A percentile compares a stretch with the other conserved stretches of the same genome.
Evolutionary conservation across 352 stramenopile species (phyloP).

Genomic region (Globisporangium viniferum): DNA sequence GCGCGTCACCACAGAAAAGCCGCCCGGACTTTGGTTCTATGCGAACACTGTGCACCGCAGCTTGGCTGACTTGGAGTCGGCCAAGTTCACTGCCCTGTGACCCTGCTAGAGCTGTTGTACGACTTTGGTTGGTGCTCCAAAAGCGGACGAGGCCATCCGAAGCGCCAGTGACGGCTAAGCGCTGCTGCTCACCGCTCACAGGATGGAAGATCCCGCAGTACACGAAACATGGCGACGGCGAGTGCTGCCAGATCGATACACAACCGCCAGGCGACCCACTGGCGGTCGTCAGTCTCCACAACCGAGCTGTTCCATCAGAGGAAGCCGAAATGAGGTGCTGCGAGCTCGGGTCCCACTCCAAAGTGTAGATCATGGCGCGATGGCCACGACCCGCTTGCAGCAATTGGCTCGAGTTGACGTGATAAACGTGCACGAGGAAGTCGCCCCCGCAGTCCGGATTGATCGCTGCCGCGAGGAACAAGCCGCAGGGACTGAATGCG

Average conservation of each 20-base stretch:
- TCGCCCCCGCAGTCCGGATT: constrained; percentile 27
- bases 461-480: constrained; percentile 47
- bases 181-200: constrained; percentile 19
- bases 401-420: constrained; percentile 36
- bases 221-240: constrained; percentile 52
- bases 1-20: constrained; percentile 59
- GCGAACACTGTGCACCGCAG: constrained; percentile 47
- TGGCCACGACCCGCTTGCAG: constrained; percentile 41
- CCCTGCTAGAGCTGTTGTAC: neutral
- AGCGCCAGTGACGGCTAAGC: constrained; percentile 39
- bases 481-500: constrained; percentile 57
- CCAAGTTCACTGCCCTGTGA: neutral
- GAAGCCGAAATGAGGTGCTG: constrained; percentile 50
- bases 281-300: constrained; percentile 32
- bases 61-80: constrained; percentile 23
- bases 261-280: neutral
- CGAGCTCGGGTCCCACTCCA: constrained; percentile 39
- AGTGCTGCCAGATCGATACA: constrained; percentile 44
- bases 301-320: constrained; percentile 47
- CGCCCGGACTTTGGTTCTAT: constrained; percentile 39
- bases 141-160: constrained; percentile 57
- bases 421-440: constrained; percentile 44
- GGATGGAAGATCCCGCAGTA: constrained; percentile 61
- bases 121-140: constrained; percentile 18
- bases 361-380: constrained; percentile 50